Base-by-base conservation (phyloP, 1,284 basidiomycete genomes). In the Malassezia brasiliensis region DNA sequence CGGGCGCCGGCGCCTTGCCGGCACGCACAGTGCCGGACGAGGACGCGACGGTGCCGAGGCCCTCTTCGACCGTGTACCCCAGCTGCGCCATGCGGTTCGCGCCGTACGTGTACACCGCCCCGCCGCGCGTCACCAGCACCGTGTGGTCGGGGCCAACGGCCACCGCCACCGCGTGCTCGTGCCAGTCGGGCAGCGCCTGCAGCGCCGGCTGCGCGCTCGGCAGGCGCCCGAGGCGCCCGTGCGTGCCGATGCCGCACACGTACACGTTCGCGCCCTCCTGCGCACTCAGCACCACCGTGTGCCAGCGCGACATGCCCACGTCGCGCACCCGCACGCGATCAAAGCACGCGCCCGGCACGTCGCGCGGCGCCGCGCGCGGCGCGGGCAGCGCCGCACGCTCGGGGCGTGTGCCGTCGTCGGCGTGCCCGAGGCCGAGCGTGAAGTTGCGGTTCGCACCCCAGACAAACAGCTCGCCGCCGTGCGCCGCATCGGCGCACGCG, bases 131-230 rank as follows among this genome's bases (percentile, higher is more conserved):
- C 36, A 96, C 79, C 0, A 85, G 86, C 19, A 96, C 81, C 0
- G 91, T 93, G 73, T 98, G 94, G 68, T 98, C 93, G 69, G 90
- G 90, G 2, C 87, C 93, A 1, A 91, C 79, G 0, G 90, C 88
- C 41, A 96, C 81, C 4, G 46, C 46, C 2, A 44, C 50, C 3
- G 82, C 78, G 1, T 79, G 72, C 49, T 81, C 78, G 37, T 81
- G 74, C 11, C 79, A 79, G 55, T 83, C 82, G 1, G 81, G 76
- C 14, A 90, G 77, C 0, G 83, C 82, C 20, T 86, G 79, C 19
- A 82, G 77, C 3, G 79, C 78, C 62, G 87, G 86, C 69, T 93
- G 88, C 4, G 87, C 88, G 65, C 90, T 85, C 34, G 87, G 81
- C 5, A 81, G 80, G 11, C 82, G 80, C 0, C 90, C 90, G 1